phyloP scores from a whole-genome alignment of 2,329 filamentous ascomycete genomes.

The Thermoascus crustaceus region DNA sequence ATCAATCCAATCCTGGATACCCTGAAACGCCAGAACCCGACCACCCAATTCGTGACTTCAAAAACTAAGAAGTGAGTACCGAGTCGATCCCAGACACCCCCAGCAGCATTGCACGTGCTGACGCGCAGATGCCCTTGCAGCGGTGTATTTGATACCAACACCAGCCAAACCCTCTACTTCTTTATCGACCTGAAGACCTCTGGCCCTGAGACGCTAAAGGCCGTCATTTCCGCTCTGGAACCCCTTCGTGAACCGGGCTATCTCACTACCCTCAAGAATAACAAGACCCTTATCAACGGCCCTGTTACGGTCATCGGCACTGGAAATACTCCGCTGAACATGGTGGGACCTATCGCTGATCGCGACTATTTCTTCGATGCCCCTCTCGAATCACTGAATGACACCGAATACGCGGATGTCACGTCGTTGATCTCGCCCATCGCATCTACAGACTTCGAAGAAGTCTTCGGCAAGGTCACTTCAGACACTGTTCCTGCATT shows the following conservation, averaged over 20 bases:
- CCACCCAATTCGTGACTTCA: slow-evolving; percentile 39
- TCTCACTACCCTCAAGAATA: slow-evolving; percentile 44
- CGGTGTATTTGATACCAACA: slow-evolving; percentile 52
- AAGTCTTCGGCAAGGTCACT: slow-evolving; percentile 30
- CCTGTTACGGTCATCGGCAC: slow-evolving; percentile 57
- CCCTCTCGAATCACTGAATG: slow-evolving; percentile 39
- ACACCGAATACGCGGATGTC: slow-evolving; percentile 36
- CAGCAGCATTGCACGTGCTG: no score
- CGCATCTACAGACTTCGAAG: slow-evolving; percentile 45
- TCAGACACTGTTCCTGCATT: slow-evolving; percentile 29
- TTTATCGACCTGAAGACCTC: slow-evolving; percentile 58
- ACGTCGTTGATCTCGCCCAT: slow-evolving; percentile 45
- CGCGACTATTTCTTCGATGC: slow-evolving; percentile 56
- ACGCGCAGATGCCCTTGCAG: no score
- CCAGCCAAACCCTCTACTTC: slow-evolving; percentile 53
- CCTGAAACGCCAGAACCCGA: slow-evolving; percentile 49
- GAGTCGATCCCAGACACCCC: no score
- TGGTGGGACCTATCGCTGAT: slow-evolving; percentile 38
- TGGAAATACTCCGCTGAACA: slow-evolving; percentile 45
- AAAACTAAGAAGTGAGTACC: slow-evolving; percentile 43
- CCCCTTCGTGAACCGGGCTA: slow-evolving; percentile 48
- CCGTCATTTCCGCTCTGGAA: slow-evolving; percentile 48
- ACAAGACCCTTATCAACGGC: slow-evolving; percentile 37
- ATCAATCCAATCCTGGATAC: slow-evolving; percentile 52
- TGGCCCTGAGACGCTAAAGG: slow-evolving; percentile 48